Evolutionary conservation across 176 grass and related monocot species (phyloP).

Genomic region (Elaeis guineensis): DNA sequence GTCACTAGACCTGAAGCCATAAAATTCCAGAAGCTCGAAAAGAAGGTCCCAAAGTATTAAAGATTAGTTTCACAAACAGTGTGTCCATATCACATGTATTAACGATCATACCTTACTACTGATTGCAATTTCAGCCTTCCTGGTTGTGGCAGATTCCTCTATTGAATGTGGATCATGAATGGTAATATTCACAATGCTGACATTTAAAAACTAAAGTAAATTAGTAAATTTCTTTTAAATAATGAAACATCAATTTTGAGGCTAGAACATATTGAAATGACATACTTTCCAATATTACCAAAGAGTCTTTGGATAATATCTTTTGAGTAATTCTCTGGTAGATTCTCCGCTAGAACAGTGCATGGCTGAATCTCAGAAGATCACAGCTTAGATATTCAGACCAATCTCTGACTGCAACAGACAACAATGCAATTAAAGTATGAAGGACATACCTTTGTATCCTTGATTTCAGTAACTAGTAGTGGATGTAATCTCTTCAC

Average conservation of each 20-base stretch:
- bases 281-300: slow-evolving; percentile 63
- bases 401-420: slow-evolving; percentile 8
- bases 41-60: background rate
- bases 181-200: slow-evolving; percentile 63
- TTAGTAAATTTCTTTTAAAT: slow-evolving; percentile 2
- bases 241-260: too few species aligned
- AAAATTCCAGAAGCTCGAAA: background rate
- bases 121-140: slow-evolving; percentile 33
- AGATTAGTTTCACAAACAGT: too few species aligned
- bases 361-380: slow-evolving; percentile 28
- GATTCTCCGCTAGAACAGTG: slow-evolving; percentile 77
- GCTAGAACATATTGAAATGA: slow-evolving; percentile 5
- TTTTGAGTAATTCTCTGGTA: slow-evolving; percentile 48
- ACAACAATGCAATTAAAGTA: slow-evolving; percentile 1
- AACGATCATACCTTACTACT: slow-evolving; percentile 56
- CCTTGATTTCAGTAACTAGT: slow-evolving; percentile 35
- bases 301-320: slow-evolving; percentile 62
- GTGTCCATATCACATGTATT: too few species aligned
- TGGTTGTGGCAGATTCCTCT: slow-evolving; percentile 30
- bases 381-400: too few species aligned
- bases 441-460: slow-evolving; percentile 30
- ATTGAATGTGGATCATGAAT: slow-evolving; percentile 48
- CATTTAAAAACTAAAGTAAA: slow-evolving; percentile 19
- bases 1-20: background rate
- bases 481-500: slow-evolving; percentile 57